Evolutionary conservation across 2,329 filamentous ascomycete species (phyloP), one percentile per base, ranked within the genome.

Genomic region (Lecanicillium sp.): DNA sequence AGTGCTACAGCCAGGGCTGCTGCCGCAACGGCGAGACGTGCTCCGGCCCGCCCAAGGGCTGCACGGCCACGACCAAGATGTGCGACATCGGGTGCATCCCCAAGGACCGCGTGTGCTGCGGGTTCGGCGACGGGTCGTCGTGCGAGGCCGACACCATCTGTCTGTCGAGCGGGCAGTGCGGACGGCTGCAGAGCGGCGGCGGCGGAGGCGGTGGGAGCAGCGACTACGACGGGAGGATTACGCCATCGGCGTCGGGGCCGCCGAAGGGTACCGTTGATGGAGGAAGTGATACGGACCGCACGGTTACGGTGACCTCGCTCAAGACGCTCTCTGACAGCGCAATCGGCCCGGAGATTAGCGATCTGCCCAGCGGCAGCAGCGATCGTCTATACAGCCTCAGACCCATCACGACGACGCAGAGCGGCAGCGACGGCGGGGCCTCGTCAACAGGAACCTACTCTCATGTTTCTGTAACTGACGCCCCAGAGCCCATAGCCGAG

Each of bases 1-100:
- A 14, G 23, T 49, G 46, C 46, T 43, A 38, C 26, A 20, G 17
- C 32, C 38, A 49, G 17, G 46, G 46, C 39, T 49, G 46, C 46
- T 49, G 46, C 20, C 46, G 32, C 39, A 6, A 38, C 8, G 46
- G 46, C 6, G n/a, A 36, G 38, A 38, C 32, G 10, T 49, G 46
- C 32, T 26, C 29, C 19, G 46, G 39, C 7, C 39, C 39, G 26
- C 46, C 46, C 30, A 29, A 26, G 12, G 46, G 39, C 20, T 49
- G 46, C 33, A 44, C 39, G 14, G 24, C 23, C 9, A 32, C 32
- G 11, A 43, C 39, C 24, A 43, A 43, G 46, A 19, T 44, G 24
- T 49, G 46, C 39, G 39, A 44, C 39, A 10, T 37, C 12, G 39
- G 38, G 14, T 49, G 46, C 46, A 49, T 44, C 32, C 23, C 32